A percentile compares a stretch with the other conserved stretches of the same genome.
phyloP scores from a whole-genome alignment of 257 asterid species.

The Nicotiana paniculata region DNA sequence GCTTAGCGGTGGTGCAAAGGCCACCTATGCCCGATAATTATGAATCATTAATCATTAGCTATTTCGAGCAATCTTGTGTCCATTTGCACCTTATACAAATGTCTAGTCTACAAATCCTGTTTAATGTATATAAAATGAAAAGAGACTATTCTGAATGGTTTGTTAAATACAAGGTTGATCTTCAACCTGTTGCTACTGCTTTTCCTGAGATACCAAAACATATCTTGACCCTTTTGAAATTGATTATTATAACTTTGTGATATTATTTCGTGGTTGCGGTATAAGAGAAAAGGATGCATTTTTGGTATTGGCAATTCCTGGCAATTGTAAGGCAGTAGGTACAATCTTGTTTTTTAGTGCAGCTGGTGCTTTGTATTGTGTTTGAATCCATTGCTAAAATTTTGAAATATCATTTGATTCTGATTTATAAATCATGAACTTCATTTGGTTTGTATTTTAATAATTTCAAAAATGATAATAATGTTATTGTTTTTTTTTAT shows the following conservation, averaged over 20 bases:
- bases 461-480: no score
- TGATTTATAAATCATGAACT: no score
- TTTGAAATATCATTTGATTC: neutral
- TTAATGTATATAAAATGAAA: constrained; percentile 23
- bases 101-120: neutral
- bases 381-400: neutral
- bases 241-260: neutral
- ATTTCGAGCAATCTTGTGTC: constrained; percentile 23
- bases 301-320: constrained; percentile 24
- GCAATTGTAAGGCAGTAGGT: constrained; percentile 12
- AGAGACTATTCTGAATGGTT: constrained; percentile 29
- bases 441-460: no score
- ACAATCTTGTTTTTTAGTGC: constrained; percentile 6
- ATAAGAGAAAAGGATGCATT: constrained; percentile 19
- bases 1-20: constrained; percentile 3
- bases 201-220: constrained; percentile 4
- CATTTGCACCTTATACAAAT: constrained; percentile 15
- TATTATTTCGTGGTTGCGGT: constrained; percentile 16
- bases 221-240: neutral
- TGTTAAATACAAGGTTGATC: constrained; percentile 29
- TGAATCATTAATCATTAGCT: neutral
- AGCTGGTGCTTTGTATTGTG: neutral
- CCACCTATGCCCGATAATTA: neutral
- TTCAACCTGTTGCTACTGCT: neutral
- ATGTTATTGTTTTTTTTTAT: no score